These are phyloP conservation scores for Anthracocystis panici-leucophaei DNA, from an alignment of 1,284 basidiomycete genomes.

Conservation along the genomic window DNA sequence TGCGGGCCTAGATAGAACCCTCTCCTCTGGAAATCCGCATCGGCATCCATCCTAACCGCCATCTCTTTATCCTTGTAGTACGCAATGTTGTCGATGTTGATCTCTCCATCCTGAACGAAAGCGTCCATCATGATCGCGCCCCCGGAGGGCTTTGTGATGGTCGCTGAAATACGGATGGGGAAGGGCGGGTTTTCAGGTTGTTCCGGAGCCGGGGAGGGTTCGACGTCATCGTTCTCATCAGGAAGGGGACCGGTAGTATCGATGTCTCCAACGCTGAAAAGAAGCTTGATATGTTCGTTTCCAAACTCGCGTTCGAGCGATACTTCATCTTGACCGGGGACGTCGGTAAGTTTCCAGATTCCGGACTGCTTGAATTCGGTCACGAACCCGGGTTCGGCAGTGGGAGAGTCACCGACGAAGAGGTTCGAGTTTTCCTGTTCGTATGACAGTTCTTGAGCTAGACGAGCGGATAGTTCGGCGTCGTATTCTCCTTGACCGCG, in stretches of 20 bases:
- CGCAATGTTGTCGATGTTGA: slow-evolving; percentile 88
- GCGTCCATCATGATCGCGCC: slow-evolving; percentile 67
- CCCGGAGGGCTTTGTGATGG: slow-evolving; percentile 81
- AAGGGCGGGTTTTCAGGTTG: slow-evolving; percentile 66
- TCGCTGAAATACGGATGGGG: slow-evolving; percentile 82
- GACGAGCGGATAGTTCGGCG: slow-evolving; percentile 78
- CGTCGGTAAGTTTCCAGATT: slow-evolving; percentile 84
- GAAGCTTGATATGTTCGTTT: slow-evolving; percentile 76
- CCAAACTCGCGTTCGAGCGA: slow-evolving; percentile 85
- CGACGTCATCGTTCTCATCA: slow-evolving; percentile 71
- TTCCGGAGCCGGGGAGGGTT: slow-evolving; percentile 54
- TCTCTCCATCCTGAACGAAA: slow-evolving; percentile 77
- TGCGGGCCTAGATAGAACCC: slow-evolving; percentile 91
- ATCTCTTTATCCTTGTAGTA: slow-evolving; percentile 82
- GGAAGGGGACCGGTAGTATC: slow-evolving; percentile 53
- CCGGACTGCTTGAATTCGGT: slow-evolving; percentile 80
- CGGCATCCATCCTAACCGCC: slow-evolving; percentile 83
- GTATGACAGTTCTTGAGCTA: slow-evolving; percentile 85
- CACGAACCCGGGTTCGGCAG: slow-evolving; percentile 80
- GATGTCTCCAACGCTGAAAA: slow-evolving; percentile 66
- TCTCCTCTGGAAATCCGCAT: slow-evolving; percentile 92
- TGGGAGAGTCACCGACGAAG: slow-evolving; percentile 52
- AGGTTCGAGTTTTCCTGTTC: slow-evolving; percentile 76
- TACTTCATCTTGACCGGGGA: slow-evolving; percentile 83
- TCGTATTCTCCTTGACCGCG: slow-evolving; percentile 74